Evolutionary conservation across 73 alveolate species (phyloP).

Genomic region (Paramecium tetraurelia): DNA sequence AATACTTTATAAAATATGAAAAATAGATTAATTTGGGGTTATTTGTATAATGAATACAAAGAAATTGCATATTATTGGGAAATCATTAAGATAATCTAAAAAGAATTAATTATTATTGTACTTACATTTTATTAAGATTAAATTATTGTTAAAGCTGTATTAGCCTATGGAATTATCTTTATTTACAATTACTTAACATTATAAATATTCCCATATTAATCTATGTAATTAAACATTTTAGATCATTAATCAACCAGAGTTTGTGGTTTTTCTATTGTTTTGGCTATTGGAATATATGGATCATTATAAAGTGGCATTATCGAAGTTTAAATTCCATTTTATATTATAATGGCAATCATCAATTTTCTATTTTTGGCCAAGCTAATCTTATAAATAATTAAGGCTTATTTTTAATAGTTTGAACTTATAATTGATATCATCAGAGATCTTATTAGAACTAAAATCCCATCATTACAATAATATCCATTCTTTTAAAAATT

Average conservation of each 20-base stretch:
- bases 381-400: too few species aligned
- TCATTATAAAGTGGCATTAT: not conserved
- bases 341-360: not conserved
- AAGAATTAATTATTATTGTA: not conserved
- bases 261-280: slow-evolving; percentile 5
- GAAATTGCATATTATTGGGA: slow-evolving; percentile 14
- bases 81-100: not conserved
- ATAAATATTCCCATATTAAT: not conserved
- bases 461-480: not conserved
- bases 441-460: not conserved
- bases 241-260: not conserved
- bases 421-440: not conserved
- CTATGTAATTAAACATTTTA: not conserved
- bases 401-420: not conserved
- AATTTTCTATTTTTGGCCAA: not conserved
- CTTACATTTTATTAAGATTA: not conserved
- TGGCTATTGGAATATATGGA: not conserved
- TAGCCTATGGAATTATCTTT: not conserved
- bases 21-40: not conserved
- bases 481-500: not conserved
- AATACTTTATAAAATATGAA: too few species aligned
- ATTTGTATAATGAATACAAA: not conserved
- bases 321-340: not conserved
- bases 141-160: not conserved
- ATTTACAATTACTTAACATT: not conserved